These are phyloP conservation scores for Curvularia spicifera DNA, from an alignment of 2,329 filamentous ascomycete genomes.

Conservation along the genomic window DNA sequence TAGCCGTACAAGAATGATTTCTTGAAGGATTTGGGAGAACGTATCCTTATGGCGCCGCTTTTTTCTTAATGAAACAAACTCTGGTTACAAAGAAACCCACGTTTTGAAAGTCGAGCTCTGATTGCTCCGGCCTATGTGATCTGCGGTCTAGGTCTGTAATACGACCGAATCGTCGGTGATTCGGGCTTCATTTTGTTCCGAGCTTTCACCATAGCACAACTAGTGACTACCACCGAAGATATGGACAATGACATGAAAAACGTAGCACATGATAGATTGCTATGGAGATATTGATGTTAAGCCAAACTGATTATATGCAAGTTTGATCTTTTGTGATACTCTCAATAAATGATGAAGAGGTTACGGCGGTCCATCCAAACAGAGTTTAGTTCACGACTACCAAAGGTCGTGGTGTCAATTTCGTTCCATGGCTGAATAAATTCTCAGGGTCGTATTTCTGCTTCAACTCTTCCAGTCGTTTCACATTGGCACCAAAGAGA, in stretches of 20 bases:
- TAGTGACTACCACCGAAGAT: not conserved
- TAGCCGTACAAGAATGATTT: not conserved
- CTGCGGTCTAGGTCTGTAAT: not conserved
- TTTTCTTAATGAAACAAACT: no score
- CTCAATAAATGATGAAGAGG: no score
- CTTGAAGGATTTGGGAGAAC: not conserved
- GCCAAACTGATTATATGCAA: no score
- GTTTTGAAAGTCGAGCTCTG: not conserved
- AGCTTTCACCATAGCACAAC: not conserved
- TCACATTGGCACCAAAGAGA: conserved; percentile 44
- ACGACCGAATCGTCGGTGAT: not conserved
- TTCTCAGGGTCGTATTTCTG: conserved; percentile 46
- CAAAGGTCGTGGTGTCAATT: conserved; percentile 28
- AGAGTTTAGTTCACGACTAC: conserved; percentile 26
- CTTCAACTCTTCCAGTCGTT: conserved; percentile 42
- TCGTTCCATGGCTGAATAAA: conserved; percentile 40
- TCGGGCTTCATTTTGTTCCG: not conserved
- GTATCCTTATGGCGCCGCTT: not conserved
- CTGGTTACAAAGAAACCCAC: not conserved
- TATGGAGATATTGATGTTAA: no score
- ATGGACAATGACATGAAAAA: not conserved
- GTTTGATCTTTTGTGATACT: no score
- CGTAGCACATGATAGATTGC: no score
- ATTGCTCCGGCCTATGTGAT: not conserved
- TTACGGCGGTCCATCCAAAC: not conserved